Conservation (phyloP, 116 monocot genomes). For the Papilionanthe hybrid region DNA sequence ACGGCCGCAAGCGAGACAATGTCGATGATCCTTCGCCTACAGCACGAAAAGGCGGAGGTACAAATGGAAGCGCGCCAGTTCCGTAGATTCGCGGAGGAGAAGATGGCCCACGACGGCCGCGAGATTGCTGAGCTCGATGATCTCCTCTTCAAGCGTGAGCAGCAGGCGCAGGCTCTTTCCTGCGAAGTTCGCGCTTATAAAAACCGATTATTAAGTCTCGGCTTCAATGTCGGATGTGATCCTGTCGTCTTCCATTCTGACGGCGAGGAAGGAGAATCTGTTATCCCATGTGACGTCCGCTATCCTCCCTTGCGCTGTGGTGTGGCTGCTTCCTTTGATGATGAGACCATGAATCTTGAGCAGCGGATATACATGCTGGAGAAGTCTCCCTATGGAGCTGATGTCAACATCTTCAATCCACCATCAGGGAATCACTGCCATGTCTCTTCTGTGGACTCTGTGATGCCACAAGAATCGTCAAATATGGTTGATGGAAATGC, state of each 20-base stretch:
- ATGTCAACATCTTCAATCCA: background rate
- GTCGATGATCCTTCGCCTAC: slow-evolving; percentile 86
- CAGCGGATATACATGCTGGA: slow-evolving; percentile 11
- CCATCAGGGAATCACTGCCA: background rate
- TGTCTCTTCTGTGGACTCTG: background rate
- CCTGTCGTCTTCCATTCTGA: slow-evolving; percentile 10
- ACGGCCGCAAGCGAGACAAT: slow-evolving; percentile 66
- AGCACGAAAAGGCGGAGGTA: slow-evolving; percentile 72
- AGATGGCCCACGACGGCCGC: slow-evolving; percentile 68
- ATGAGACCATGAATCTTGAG: slow-evolving; percentile 13
- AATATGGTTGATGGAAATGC: background rate
- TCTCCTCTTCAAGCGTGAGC: slow-evolving; percentile 34
- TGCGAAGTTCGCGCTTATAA: slow-evolving; percentile 41
- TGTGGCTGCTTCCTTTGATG: background rate
- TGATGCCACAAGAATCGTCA: background rate
- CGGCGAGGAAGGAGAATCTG: background rate
- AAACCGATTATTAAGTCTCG: slow-evolving; percentile 35
- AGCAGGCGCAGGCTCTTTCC: slow-evolving; percentile 37
- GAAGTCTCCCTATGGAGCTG: background rate
- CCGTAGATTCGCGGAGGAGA: slow-evolving; percentile 65
- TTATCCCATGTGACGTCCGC: background rate
- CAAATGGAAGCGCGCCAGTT: slow-evolving; percentile 77
- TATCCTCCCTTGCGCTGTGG: slow-evolving; percentile 7
- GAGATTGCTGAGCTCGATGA: slow-evolving; percentile 54
- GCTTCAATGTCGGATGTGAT: background rate